phyloP scores from a whole-genome alignment of 257 asterid genomes.

The Nicotiana attenuata region DNA sequence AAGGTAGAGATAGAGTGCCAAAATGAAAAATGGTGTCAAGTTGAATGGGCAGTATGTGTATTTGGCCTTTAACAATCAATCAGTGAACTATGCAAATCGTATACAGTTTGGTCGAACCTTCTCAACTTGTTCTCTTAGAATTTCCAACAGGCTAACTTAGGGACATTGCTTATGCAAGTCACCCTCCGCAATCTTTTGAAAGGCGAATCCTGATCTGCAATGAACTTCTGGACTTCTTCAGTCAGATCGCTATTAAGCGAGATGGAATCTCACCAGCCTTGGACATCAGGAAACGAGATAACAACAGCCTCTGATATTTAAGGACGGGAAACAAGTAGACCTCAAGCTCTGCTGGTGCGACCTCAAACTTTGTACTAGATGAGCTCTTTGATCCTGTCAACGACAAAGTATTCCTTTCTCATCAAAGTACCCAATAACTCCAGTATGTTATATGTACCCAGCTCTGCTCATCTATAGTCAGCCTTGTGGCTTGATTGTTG shows the following conservation, averaged over 20 bases:
- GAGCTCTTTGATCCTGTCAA: slow-evolving; percentile 84
- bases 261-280: slow-evolving; percentile 93
- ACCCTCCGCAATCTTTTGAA: slow-evolving; percentile 27
- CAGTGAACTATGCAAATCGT: too few species aligned
- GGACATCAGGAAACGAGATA: slow-evolving; percentile 77
- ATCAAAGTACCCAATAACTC: slow-evolving; percentile 86
- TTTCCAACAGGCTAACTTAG: too few species aligned
- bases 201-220: slow-evolving; percentile 60
- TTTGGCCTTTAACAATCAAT: too few species aligned
- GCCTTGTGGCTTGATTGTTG: slow-evolving; percentile 72
- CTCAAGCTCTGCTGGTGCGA: slow-evolving; percentile 98
- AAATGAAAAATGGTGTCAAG: too few species aligned
- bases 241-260: slow-evolving; percentile 67
- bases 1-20: too few species aligned
- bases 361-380: slow-evolving; percentile 89
- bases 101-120: too few species aligned
- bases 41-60: too few species aligned
- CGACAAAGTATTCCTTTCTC: slow-evolving; percentile 73
- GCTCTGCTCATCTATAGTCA: slow-evolving; percentile 60
- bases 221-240: slow-evolving; percentile 7
- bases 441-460: slow-evolving; percentile 60
- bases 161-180: too few species aligned
- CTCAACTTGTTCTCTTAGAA: too few species aligned
- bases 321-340: slow-evolving; percentile 75
- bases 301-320: slow-evolving; percentile 83